A percentile compares a stretch with the other conserved stretches of the same genome.
These are phyloP conservation scores for Ophiostoma himal-ulmi DNA, from an alignment of 2,329 filamentous ascomycete species.

Conservation along the genomic window DNA sequence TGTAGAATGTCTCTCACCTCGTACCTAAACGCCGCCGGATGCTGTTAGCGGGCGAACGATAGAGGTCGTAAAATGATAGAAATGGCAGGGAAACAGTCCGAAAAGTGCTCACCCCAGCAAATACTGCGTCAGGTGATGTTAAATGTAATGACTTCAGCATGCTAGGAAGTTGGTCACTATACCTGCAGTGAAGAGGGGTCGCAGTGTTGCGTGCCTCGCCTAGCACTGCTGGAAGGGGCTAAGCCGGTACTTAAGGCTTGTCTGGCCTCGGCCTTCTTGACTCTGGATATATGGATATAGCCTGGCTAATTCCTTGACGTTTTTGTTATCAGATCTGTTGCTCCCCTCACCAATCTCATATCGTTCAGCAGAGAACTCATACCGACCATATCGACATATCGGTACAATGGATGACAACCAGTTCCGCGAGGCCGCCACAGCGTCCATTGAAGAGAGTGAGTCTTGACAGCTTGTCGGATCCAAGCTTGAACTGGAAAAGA, in stretches of 20 bases:
- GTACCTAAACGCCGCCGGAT: neutral
- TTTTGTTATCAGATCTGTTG: neutral
- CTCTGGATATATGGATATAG: neutral
- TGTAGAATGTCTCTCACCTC: neutral
- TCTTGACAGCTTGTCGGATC: slow-evolving; percentile 24
- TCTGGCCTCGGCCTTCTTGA: neutral
- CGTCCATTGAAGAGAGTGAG: slow-evolving; percentile 77
- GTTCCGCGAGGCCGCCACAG: slow-evolving; percentile 70
- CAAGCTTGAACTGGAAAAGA: no score
- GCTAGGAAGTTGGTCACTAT: neutral
- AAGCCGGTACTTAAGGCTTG: neutral
- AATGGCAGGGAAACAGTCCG: neutral
- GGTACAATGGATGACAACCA: slow-evolving; percentile 11
- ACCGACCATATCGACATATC: neutral
- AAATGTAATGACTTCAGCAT: neutral
- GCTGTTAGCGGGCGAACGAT: neutral
- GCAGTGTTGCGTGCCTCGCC: neutral
- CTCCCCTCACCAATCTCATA: neutral
- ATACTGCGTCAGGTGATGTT: neutral
- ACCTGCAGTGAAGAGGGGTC: neutral
- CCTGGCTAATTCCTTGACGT: neutral
- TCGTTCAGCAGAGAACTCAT: no score
- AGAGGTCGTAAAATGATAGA: neutral
- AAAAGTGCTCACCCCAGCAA: neutral
- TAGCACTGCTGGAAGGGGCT: neutral